Evolutionary conservation across 257 asterid genomes (phyloP).

Genomic region (Rhazya stricta): DNA sequence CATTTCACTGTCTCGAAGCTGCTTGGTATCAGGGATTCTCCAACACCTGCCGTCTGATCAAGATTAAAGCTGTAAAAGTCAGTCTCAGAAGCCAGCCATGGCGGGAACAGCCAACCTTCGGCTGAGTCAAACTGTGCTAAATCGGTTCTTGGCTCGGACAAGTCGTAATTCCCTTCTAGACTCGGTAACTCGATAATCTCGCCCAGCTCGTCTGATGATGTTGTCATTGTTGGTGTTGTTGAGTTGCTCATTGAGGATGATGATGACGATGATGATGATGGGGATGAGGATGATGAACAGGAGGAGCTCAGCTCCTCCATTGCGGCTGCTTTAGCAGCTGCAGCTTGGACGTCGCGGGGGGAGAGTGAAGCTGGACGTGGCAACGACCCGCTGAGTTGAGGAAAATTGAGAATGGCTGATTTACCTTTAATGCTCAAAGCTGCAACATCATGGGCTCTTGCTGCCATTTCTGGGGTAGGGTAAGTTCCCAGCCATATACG

Average conservation of each 20-base stretch:
- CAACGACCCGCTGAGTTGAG: conserved; percentile 18
- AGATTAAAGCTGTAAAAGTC: conserved; percentile 38
- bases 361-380: conserved; percentile 29
- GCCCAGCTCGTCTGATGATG: conserved; percentile 53
- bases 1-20: conserved; percentile 33
- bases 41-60: conserved; percentile 32
- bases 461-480: conserved; percentile 32
- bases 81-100: conserved; percentile 49
- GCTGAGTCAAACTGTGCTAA: conserved; percentile 47
- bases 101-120: conserved; percentile 56
- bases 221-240: conserved; percentile 2
- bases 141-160: conserved; percentile 34
- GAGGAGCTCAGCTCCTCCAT: conserved; percentile 21
- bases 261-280: not conserved
- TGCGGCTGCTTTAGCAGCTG: conserved; percentile 34
- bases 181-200: conserved; percentile 81
- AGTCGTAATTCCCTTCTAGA: conserved; percentile 49
- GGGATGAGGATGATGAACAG: not conserved
- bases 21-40: conserved; percentile 35
- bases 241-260: conserved; percentile 1
- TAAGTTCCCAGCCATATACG: conserved; percentile 35
- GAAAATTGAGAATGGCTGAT: conserved; percentile 28
- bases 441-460: conserved; percentile 33
- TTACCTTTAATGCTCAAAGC: conserved; percentile 25
- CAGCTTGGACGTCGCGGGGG: conserved; percentile 29